These are phyloP conservation scores for Adansonia gregorii DNA, from an alignment of 441 rosid genomes.

Conservation along the genomic window DNA sequence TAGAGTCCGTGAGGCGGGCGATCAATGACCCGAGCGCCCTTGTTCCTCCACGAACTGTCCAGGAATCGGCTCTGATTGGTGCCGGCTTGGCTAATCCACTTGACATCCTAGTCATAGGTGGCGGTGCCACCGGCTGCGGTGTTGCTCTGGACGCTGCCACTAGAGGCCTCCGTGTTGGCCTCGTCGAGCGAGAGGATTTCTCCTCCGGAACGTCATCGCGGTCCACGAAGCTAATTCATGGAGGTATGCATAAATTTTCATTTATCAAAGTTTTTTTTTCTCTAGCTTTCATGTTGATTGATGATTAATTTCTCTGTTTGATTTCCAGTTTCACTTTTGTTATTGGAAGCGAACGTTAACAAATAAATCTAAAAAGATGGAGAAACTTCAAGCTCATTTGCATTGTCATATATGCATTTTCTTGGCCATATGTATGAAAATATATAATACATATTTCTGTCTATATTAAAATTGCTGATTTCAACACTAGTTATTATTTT, in stretches of 20 bases:
- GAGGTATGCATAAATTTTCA: conserved; percentile 49
- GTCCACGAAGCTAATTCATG: conserved; percentile 94
- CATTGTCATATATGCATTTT: not conserved
- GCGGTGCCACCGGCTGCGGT: conserved; percentile 94
- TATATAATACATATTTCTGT: not conserved
- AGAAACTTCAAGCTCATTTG: conserved; percentile 2
- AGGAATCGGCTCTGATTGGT: conserved; percentile 65
- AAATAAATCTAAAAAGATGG: not conserved
- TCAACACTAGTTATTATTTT: not conserved
- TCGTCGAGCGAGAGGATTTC: conserved; percentile 94
- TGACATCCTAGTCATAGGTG: conserved; percentile 87
- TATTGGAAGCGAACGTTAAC: not conserved
- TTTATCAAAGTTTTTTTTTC: not conserved
- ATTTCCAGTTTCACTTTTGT: not conserved
- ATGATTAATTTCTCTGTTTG: not conserved
- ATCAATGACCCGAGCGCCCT: conserved; percentile 55
- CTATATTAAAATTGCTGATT: not conserved
- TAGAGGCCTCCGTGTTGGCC: conserved; percentile 90
- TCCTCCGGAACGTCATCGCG: conserved; percentile 93
- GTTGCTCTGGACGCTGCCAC: conserved; percentile 91
- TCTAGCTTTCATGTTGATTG: not conserved
- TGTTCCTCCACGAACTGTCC: conserved; percentile 69
- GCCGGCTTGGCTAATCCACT: conserved; percentile 62
- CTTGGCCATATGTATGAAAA: not conserved
- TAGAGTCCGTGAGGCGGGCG: conserved; percentile 53